Percentiles rank a stretch among this genome's conserved stretches.
phyloP scores from a whole-genome alignment of 768 basidiomycete species.

The Lactifluus echinatus region DNA sequence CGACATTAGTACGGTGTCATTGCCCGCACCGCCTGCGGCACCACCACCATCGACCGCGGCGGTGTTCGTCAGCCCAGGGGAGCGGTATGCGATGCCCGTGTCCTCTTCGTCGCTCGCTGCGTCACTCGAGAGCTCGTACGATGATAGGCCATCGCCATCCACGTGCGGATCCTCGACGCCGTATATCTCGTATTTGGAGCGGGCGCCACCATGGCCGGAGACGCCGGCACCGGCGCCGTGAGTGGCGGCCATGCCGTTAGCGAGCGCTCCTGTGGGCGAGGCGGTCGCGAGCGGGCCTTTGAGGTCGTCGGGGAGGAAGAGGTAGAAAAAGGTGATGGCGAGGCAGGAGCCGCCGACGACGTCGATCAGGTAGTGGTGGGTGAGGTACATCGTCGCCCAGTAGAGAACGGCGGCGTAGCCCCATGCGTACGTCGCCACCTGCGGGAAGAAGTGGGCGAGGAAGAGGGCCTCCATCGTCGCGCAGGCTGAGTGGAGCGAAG shows the following conservation, averaged over 20 bases:
- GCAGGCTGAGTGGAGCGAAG: constrained; percentile 83
- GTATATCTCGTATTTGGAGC: constrained; percentile 69
- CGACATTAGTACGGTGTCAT: constrained; percentile 26
- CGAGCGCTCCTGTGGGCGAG: constrained; percentile 40
- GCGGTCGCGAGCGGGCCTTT: constrained; percentile 44
- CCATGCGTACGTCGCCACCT: constrained; percentile 61
- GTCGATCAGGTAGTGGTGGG: constrained; percentile 98
- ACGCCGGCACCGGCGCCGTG: too few species aligned
- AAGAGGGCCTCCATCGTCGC: constrained; percentile 91
- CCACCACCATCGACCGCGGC: too few species aligned
- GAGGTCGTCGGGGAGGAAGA: constrained; percentile 78
- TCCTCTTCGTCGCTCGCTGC: constrained; percentile 55
- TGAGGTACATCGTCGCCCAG: constrained; percentile 99
- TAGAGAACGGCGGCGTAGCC: constrained; percentile 78
- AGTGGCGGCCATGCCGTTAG: constrained; percentile 15
- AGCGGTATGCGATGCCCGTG: constrained; percentile 61
- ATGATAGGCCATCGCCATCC: constrained; percentile 41
- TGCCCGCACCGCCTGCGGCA: not conserved
- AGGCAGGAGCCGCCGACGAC: constrained; percentile 91
- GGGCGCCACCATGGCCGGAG: too few species aligned
- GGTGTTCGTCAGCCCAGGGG: constrained; percentile 34
- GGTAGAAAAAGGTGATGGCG: constrained; percentile 78
- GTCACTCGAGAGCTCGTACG: constrained; percentile 48
- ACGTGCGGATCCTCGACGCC: constrained; percentile 55
- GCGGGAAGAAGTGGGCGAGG: constrained; percentile 90